Percentiles rank a stretch among this genome's conserved stretches.
Conservation (phyloP, 169 alveolate genomes). For the Plasmodium cynomolgi region DNA sequence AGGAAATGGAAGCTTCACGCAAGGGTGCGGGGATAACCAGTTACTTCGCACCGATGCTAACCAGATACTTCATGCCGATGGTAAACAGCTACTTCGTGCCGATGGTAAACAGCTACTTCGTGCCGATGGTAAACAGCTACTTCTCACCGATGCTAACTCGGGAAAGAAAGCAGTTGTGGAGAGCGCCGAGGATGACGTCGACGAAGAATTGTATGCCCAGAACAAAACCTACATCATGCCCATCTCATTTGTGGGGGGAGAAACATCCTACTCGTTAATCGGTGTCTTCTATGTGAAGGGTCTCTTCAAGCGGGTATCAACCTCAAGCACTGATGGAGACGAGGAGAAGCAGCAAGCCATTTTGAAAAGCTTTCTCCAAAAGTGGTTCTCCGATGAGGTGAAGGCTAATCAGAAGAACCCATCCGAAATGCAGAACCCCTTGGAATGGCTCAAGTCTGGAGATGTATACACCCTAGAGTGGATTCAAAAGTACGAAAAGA, state of each 20-base stretch:
- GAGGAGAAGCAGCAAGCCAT: neutral
- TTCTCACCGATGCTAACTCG: neutral
- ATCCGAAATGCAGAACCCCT: neutral
- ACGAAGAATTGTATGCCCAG: conserved; percentile 9
- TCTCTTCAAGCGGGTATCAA: neutral
- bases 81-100: too few relatives aligned
- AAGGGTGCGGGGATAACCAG: too few relatives aligned
- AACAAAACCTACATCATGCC: conserved; percentile 54
- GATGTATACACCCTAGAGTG: conserved; percentile 40
- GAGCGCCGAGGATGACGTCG: neutral
- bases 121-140: neutral
- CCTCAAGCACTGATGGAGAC: neutral
- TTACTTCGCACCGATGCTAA: neutral
- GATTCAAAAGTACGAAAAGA: conserved; percentile 35
- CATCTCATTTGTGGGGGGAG: conserved; percentile 69
- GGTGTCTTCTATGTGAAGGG: conserved; percentile 43
- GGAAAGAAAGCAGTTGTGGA: neutral
- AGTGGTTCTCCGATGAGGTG: conserved; percentile 60
- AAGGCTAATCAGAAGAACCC: conserved; percentile 3
- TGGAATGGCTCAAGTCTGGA: conserved; percentile 26
- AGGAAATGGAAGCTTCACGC: neutral
- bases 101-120: too few relatives aligned
- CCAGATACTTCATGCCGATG: too few relatives aligned
- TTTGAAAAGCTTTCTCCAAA: conserved; percentile 5
- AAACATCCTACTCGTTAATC: conserved; percentile 58